These are phyloP conservation scores for Rhodotorula sp. DNA, from an alignment of 1,284 basidiomycete genomes.

Conservation along the genomic window DNA sequence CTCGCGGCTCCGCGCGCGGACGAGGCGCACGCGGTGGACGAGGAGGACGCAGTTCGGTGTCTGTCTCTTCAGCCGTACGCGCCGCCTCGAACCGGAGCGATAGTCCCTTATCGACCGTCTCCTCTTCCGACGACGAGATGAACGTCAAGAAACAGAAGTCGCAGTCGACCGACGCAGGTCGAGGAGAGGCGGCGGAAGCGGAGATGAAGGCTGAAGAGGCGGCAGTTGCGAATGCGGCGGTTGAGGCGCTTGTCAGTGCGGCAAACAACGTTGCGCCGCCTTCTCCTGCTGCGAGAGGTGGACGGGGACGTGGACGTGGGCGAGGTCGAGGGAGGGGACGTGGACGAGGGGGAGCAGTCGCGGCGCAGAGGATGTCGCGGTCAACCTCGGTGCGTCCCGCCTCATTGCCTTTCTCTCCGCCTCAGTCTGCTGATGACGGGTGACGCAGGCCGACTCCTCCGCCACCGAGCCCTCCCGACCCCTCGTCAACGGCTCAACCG, in stretches of 20 bases:
- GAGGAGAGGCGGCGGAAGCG: not conserved
- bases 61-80: not conserved
- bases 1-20: not conserved
- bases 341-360: not conserved
- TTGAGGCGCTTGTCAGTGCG: not conserved
- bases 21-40: too few species aligned
- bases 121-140: slow-evolving; percentile 1
- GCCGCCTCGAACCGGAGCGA: slow-evolving; percentile 7
- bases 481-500: slow-evolving; percentile 14
- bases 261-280: not conserved
- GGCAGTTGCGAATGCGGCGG: not conserved
- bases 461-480: slow-evolving; percentile 1
- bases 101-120: slow-evolving; percentile 14
- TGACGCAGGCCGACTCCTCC: not conserved
- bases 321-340: not conserved
- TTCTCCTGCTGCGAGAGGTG: not conserved
- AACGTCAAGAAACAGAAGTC: not conserved
- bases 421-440: too few species aligned
- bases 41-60: too few species aligned
- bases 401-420: too few species aligned
- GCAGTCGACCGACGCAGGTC: not conserved
- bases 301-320: not conserved
- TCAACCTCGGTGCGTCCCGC: too few species aligned
- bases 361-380: not conserved
- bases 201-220: not conserved